Conservation (phyloP, 306 rosid genomes). For the Trifolium fragiferum region DNA sequence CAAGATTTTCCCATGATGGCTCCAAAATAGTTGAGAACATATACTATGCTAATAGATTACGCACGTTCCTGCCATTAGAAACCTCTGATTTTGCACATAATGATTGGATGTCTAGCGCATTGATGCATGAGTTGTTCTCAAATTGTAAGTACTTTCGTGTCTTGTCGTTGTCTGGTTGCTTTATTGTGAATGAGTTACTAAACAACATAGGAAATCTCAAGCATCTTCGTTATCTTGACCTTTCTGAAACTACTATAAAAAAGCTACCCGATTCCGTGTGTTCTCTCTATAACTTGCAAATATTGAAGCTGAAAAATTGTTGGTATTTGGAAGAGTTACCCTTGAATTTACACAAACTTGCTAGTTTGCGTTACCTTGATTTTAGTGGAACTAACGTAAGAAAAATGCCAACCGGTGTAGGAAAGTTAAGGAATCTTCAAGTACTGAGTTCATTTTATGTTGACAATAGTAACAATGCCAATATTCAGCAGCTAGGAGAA, state of each 20-base stretch:
- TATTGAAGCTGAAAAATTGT: neutral
- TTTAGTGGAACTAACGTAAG: neutral
- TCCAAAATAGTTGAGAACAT: too few relatives aligned
- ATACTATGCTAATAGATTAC: too few relatives aligned
- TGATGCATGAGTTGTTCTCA: too few relatives aligned
- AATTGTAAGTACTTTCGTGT: too few relatives aligned
- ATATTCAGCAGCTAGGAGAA: conserved; percentile 14
- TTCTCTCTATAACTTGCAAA: conserved; percentile 20
- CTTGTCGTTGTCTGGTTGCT: too few relatives aligned
- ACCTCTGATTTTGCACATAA: too few relatives aligned
- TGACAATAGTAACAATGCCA: neutral
- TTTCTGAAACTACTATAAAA: neutral
- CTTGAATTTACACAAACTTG: conserved; percentile 1
- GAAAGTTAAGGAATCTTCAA: conserved; percentile 18
- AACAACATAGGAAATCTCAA: neutral
- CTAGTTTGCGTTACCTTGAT: conserved; percentile 16
- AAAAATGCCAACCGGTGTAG: neutral
- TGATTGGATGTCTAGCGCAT: too few relatives aligned
- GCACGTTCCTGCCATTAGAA: too few relatives aligned
- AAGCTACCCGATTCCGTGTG: conserved; percentile 24
- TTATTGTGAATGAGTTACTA: too few relatives aligned
- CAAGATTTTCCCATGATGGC: too few relatives aligned
- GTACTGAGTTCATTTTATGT: conserved; percentile 16
- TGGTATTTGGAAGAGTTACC: neutral
- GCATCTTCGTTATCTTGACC: neutral